Evolutionary conservation across 352 stramenopile species (phyloP), one percentile per base, ranked within the genome.

Genomic region (Poterioochromonas sp.): DNA sequence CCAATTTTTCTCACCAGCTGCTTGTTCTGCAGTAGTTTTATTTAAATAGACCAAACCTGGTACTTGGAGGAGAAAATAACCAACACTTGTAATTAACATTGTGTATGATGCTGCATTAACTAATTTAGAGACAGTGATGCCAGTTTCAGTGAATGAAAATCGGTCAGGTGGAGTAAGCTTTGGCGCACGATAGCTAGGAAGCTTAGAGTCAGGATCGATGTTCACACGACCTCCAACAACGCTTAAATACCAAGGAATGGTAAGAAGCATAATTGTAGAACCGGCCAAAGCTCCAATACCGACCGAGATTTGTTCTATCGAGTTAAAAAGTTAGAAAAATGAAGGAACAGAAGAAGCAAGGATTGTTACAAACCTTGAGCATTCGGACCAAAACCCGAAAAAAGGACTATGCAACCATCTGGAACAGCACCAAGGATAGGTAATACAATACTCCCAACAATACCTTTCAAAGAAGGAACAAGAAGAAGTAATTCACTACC

Each of bases 211-310:
- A 44, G 15, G 15, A 78, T 94, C 89, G 63, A 98, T 89, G 86
- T 97, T 92, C 37, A 99, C 94, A 64, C 94, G 91, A 1, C 94
- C 95, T 22, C 88, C 90, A 76, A 91, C 93, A 35, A 98, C 83
- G 74, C 89, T 93, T 34, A 98, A 84, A 37, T 87, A 92, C 92
- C 93, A 98, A 29, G 95, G 94, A 54, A 99, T 93, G n/a, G 95
- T 99, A 76, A 99, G 86, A 78, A 99, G 86, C 93, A 99, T 98
- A 82, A 98, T 98, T n/a, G 94, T 98, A 47, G 91, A 97, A 71
- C 95, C 95, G 0, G 95, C 95, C 40, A 99, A 89, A 62, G 95
- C 94, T 64, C 95, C 95, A n/a, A 99, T 92, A 77, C 95, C 95
- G 43, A 98, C 93, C 32, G 87, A 91, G 34, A 98, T 87, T 69